Base-by-base conservation (phyloP, 2,329 filamentous ascomycete species). In the Zymoseptoria brevis region DNA sequence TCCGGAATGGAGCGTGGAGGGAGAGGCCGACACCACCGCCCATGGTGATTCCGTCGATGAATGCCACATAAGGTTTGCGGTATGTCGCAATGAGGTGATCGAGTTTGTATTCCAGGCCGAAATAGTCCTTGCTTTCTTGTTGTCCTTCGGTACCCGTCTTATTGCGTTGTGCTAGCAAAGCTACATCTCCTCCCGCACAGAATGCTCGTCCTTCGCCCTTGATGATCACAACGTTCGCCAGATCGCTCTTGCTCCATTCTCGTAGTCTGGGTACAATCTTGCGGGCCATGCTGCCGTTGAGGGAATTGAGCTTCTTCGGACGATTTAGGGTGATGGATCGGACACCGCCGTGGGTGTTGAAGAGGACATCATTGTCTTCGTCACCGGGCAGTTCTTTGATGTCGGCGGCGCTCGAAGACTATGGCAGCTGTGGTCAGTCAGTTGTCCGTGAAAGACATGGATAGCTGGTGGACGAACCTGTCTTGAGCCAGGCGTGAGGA, bases 31-130 rank as follows among this genome's bases (percentile, higher is more conserved):
- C 94, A 66, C 94, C 94, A 58, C 94, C 94, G 58, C 94, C 94
- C 94, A 99, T 99, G 56, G 95, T 99, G 74, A 96, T 89, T 60
- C 94, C 94, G 71, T 99, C 94, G 87, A 99, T 95, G 72, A 97
- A 88, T 30, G 94, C 89, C 56, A 99, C 85, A 71, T 94, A 96
- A 0, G 94, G 94, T 79, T 96, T 99, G 62, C 80, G 73, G 77
- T 96, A 96, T 45, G 92, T 96, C 21, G 94, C 89, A 72, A 99
- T 96, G 67, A 93, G 81, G 76, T 99, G 94, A 74, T 99, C 89
- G 63, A 99, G 86, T 77, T 90, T 87, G 81, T 97, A 99, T 86
- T 99, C 95, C 59, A 94, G 86, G 11, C 79, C 90, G 73, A 99
- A 99, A 80, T 95, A 99, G 55, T 92, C 86, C 53, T 83, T 79